These are phyloP conservation scores for Monilinia vaccinii-corymbosi DNA, from an alignment of 2,329 filamentous ascomycete species.

Conservation along the genomic window DNA sequence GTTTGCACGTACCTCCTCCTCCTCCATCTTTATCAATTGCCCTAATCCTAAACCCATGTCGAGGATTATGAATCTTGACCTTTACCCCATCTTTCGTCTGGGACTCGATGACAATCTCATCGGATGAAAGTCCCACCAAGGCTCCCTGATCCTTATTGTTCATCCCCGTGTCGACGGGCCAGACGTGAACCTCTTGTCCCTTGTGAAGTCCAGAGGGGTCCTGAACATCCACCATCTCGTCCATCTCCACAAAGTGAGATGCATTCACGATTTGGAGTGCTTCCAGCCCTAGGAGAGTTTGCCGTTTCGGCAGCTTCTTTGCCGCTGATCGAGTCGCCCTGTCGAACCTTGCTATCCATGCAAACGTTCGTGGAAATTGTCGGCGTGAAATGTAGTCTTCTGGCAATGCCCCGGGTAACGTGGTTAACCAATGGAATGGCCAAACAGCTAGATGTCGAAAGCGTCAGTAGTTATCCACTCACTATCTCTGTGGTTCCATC, in stretches of 20 bases:
- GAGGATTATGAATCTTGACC: slow-evolving; percentile 51
- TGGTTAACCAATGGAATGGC: slow-evolving; percentile 56
- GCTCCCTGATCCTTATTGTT: slow-evolving; percentile 48
- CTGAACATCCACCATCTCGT: slow-evolving; percentile 35
- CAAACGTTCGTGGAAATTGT: slow-evolving; percentile 50
- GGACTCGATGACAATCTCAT: slow-evolving; percentile 51
- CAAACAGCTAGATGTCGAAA: slow-evolving; percentile 37
- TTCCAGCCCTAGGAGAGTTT: slow-evolving; percentile 42
- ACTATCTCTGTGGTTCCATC: not conserved
- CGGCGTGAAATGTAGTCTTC: slow-evolving; percentile 40
- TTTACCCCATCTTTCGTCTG: slow-evolving; percentile 33
- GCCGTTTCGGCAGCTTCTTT: slow-evolving; percentile 31
- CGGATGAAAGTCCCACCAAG: slow-evolving; percentile 41
- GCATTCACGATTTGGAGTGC: slow-evolving; percentile 40
- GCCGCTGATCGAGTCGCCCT: slow-evolving; percentile 37
- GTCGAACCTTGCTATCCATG: slow-evolving; percentile 56
- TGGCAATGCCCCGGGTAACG: slow-evolving; percentile 47
- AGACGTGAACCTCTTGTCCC: slow-evolving; percentile 46
- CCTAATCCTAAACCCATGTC: slow-evolving; percentile 46
- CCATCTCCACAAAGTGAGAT: slow-evolving; percentile 38
- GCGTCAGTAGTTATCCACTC: not conserved
- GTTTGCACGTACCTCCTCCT: slow-evolving; percentile 5
- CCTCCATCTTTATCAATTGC: slow-evolving; percentile 3
- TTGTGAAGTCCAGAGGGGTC: slow-evolving; percentile 45
- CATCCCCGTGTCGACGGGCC: slow-evolving; percentile 53